phyloP scores from a whole-genome alignment of 225 moss, liverwort and hornwort species.

The Polytrichum commune region DNA sequence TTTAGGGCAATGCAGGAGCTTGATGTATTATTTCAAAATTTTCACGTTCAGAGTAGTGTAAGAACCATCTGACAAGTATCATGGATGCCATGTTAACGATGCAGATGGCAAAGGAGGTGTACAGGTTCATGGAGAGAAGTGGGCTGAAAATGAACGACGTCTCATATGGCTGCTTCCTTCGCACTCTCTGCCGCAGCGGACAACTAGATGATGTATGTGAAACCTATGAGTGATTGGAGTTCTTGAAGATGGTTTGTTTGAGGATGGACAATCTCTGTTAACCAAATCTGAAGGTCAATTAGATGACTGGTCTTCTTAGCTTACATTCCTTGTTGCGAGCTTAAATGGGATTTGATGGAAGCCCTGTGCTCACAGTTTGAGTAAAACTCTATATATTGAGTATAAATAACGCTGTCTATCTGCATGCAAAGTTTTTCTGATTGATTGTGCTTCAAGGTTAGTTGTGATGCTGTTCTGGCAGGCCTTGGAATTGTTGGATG shows the following conservation, averaged over 20 bases:
- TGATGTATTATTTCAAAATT: no score
- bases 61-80: not conserved
- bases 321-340: not conserved
- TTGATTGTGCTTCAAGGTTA: no score
- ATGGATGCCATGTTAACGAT: conserved; percentile 7
- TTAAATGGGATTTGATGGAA: no score
- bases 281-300: no score
- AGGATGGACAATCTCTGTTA: not conserved
- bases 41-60: not conserved
- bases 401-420: no score
- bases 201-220: conserved; percentile 69
- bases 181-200: conserved; percentile 75
- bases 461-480: conserved; percentile 17
- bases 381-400: no score
- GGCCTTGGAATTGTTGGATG: conserved; percentile 81
- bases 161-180: conserved; percentile 88
- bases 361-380: no score
- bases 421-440: no score
- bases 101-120: conserved; percentile 96
- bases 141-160: conserved; percentile 69
- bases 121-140: conserved; percentile 77
- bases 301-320: no score
- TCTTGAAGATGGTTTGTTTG: not conserved
- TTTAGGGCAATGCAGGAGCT: no score
- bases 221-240: not conserved